A percentile compares a stretch with the other conserved stretches of the same genome.
Conservation (phyloP, 73 alveolate species). For the Paramecium bursaria region DNA sequence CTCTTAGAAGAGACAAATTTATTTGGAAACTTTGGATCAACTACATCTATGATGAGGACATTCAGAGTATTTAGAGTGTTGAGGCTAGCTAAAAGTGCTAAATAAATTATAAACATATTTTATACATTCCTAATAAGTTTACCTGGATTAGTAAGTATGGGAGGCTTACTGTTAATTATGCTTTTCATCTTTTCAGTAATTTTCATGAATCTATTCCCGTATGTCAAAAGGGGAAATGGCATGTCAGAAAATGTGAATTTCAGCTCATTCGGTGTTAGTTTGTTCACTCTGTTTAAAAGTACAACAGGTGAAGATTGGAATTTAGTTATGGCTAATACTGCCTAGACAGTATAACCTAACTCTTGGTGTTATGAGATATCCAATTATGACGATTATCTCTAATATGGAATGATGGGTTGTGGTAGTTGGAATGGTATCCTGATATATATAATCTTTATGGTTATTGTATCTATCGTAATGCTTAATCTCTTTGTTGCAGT, state of each 20-base stretch:
- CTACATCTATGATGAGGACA: conserved; percentile 74
- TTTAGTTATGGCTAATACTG: conserved; percentile 48
- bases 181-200: conserved; percentile 70
- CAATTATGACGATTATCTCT: conserved; percentile 58
- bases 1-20: conserved; percentile 44
- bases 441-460: not conserved
- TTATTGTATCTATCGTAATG: conserved; percentile 26
- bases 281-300: conserved; percentile 67
- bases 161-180: conserved; percentile 73
- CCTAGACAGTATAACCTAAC: not conserved
- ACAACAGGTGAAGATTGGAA: conserved; percentile 81
- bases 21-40: conserved; percentile 45
- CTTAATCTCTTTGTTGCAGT: conserved; percentile 58
- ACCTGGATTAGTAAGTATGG: conserved; percentile 80
- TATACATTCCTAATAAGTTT: conserved; percentile 69
- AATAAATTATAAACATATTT: conserved; percentile 66
- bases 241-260: conserved; percentile 48
- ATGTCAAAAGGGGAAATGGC: conserved; percentile 68
- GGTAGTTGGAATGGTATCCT: conserved; percentile 22
- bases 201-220: conserved; percentile 72
- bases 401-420: conserved; percentile 67
- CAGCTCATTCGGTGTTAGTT: conserved; percentile 57
- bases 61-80: conserved; percentile 73
- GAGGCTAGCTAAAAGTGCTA: conserved; percentile 71
- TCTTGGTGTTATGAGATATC: conserved; percentile 68